phyloP scores from a whole-genome alignment of 768 basidiomycete genomes.

The Mycena chlorophos region DNA sequence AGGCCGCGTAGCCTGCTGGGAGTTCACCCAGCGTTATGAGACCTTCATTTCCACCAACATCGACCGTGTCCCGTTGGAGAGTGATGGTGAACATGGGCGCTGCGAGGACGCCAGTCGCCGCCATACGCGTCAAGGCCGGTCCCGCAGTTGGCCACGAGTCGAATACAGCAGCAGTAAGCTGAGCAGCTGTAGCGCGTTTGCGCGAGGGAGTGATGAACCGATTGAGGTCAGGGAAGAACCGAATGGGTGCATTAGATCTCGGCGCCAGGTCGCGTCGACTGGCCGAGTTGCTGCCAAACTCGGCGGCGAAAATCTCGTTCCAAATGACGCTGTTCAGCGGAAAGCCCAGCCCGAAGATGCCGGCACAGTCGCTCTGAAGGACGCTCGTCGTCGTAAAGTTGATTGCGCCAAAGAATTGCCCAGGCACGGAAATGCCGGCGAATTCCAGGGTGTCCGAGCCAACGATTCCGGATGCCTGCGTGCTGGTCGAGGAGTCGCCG shows the following conservation, averaged over 20 bases:
- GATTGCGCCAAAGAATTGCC: conserved; percentile 65
- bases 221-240: conserved; percentile 32
- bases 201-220: conserved; percentile 6
- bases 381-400: conserved; percentile 69
- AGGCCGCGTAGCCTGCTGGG: conserved; percentile 48
- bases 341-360: conserved; percentile 77
- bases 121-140: conserved; percentile 50
- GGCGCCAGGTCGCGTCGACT: conserved; percentile 4
- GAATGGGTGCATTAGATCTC: conserved; percentile 10
- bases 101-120: conserved; percentile 35
- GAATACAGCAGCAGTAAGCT: conserved; percentile 35
- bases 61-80: conserved; percentile 67
- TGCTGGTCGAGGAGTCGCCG: conserved; percentile 72
- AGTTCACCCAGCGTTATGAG: conserved; percentile 66
- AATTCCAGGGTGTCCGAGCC: conserved; percentile 59
- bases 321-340: conserved; percentile 44
- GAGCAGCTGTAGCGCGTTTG: conserved; percentile 21
- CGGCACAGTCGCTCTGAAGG: conserved; percentile 53
- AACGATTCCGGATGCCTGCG: conserved; percentile 63
- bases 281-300: conserved; percentile 5
- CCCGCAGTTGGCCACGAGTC: conserved; percentile 43
- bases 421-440: conserved; percentile 41
- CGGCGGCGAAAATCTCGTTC: conserved; percentile 36
- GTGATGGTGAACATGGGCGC: conserved; percentile 56
- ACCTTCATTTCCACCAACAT: conserved; percentile 69